phyloP scores from a whole-genome alignment of 257 asterid species.

The Datura wrightii region DNA sequence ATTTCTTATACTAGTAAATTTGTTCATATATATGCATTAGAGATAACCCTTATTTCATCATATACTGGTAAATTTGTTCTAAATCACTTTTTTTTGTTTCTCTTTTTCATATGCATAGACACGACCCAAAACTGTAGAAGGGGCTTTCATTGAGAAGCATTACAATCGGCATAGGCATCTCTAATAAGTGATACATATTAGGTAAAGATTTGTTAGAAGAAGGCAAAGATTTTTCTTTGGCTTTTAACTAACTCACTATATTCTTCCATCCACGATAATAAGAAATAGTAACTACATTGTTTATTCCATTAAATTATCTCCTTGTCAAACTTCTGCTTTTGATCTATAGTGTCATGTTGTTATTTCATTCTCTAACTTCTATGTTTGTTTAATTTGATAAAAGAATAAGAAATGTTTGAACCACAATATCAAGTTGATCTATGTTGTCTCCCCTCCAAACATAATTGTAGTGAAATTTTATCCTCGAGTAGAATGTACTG shows the following conservation, averaged over 20 bases:
- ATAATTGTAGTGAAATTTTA: too few relatives aligned
- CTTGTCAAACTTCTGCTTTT: background rate
- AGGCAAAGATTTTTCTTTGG: too few relatives aligned
- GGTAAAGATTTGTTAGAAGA: constrained; percentile 12
- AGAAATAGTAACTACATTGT: constrained; percentile 18
- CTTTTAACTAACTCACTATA: background rate
- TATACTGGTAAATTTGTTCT: too few relatives aligned
- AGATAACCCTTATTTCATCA: too few relatives aligned
- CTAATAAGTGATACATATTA: constrained; percentile 59
- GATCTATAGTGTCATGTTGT: background rate
- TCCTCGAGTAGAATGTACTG: background rate
- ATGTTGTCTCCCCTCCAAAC: background rate
- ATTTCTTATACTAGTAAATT: too few relatives aligned
- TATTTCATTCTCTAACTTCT: background rate
- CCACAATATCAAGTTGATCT: background rate
- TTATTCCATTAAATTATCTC: background rate
- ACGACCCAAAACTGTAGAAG: too few relatives aligned
- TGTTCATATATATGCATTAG: too few relatives aligned
- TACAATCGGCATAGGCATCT: constrained; percentile 78
- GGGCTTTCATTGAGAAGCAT: too few relatives aligned
- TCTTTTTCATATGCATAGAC: too few relatives aligned
- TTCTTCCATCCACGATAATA: background rate
- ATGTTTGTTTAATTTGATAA: background rate
- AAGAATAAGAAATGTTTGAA: background rate
- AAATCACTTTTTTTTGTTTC: too few relatives aligned